These are phyloP conservation scores for Trichoderma citrinoviride DNA, from an alignment of 2,329 filamentous ascomycete species.

Conservation along the genomic window DNA sequence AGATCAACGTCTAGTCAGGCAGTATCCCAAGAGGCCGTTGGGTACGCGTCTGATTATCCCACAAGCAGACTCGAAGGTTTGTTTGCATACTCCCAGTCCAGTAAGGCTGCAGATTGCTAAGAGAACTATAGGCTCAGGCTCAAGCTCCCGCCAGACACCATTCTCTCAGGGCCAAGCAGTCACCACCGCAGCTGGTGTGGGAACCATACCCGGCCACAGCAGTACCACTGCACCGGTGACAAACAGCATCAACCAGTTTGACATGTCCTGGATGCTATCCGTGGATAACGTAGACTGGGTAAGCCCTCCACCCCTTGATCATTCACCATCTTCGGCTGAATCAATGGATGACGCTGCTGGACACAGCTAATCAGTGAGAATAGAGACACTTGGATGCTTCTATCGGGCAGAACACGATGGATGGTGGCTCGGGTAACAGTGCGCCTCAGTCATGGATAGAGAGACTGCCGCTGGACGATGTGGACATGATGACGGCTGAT, in stretches of 20 bases:
- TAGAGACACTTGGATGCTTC: slow-evolving; percentile 31
- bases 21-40: slow-evolving; percentile 26
- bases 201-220: background rate
- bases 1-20: slow-evolving; percentile 25
- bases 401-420: slow-evolving; percentile 34
- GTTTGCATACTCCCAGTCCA: background rate
- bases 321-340: too few species aligned
- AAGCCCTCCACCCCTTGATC: slow-evolving; percentile 23
- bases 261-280: slow-evolving; percentile 38
- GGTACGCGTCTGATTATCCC: slow-evolving; percentile 26
- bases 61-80: slow-evolving; percentile 28
- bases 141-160: slow-evolving; percentile 4
- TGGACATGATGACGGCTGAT: slow-evolving; percentile 29
- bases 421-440: slow-evolving; percentile 30
- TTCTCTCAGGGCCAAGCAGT: background rate
- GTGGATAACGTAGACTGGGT: slow-evolving; percentile 41
- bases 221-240: background rate
- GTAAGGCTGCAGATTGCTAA: background rate
- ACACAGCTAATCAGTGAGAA: background rate
- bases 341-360: background rate
- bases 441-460: slow-evolving; percentile 34
- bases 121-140: background rate
- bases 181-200: background rate
- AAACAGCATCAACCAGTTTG: slow-evolving; percentile 29
- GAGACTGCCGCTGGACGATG: slow-evolving; percentile 29